Evolutionary conservation across 148 eudicot genomes (phyloP), one percentile per base, ranked within the genome.

Genomic region (Amaranthus cruentus): DNA sequence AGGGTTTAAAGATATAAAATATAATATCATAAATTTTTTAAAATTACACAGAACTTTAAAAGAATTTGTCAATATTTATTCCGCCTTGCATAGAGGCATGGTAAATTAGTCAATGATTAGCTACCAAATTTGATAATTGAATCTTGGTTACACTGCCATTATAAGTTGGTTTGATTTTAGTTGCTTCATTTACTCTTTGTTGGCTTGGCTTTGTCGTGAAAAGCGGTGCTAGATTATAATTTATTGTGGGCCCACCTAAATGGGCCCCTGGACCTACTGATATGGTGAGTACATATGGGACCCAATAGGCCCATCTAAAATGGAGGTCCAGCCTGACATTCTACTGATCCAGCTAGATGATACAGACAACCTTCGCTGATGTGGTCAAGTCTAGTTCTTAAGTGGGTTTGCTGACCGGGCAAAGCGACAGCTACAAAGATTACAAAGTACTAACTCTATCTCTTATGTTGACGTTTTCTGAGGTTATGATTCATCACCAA

Each of bases 241-340:
- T 15, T 5, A 18, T 2, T 6, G 69, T 49, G 75, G 80, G 75
- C 51, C 75, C 71, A 64, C 4, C 3, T 42, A n/a, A n/a, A 42
- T 68, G 75, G 51, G 53, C 18, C 71, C 71, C 71, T 10, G 55
- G 38, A 28, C 13, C 21, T 49, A 47, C 49, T 47, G 21, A 72
- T 58, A 57, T 59, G 50, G 59, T 38, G 53, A 49, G 14, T 47
- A 51, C 54, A 58, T 0, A 7, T 65, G 70, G 75, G 77, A 43
- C 77, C 77, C 77, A 56, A 55, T 54, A 18, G 65, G 80, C 73
- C 78, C 73, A 50, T 63, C 62, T 71, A 57, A 65, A 57, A 57
- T 50, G 58, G 55, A 28, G 28, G 52, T 66, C 62, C 75, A 77
- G 71, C 75, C 55, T 72, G 51, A 65, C 46, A 57, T 57, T 66